Base-by-base conservation (phyloP, 139 green algal species). In the Eudorina sp. region DNA sequence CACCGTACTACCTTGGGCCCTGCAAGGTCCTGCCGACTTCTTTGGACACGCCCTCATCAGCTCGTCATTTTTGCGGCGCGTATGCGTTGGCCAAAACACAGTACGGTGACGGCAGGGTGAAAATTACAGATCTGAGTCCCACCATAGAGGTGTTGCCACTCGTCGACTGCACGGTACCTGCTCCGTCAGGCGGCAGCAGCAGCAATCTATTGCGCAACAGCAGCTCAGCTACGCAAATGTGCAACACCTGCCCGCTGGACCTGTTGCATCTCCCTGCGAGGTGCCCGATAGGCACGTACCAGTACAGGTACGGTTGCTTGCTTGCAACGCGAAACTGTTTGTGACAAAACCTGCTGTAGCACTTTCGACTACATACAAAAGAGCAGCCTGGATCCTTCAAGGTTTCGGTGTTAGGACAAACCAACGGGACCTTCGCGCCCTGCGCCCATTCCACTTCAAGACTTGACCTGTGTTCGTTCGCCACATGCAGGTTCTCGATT, bases 251-350 rank as follows among this genome's bases (percentile, higher is more conserved):
- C 78, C 66, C 78, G 13, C 58, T 85, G 23, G 78, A 85, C 11
- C 19, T 55, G 78, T 55, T 85, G 25, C 78, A 85, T 38, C 5
- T 74, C 55, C 34, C 34, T 19, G 55, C 38, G 9, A 23, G 36
- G 18, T 85, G 78, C 55, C 53, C 55, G 7, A 84, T 84, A 5
- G 89, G 89, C 23, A 72, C 27, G 6, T 92, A 92, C 46, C 46
- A 34, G 3, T 85, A 58, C 78, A 53, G 58, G 53, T 73, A 31
- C 7, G 46, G 36, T n/a, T n/a, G n/a, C n/a, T n/a, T n/a, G n/a
- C n/a, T n/a, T n/a, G n/a, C n/a, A n/a, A n/a, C n/a, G n/a, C n/a
- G n/a, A n/a, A n/a, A n/a, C n/a, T n/a, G n/a, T n/a, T n/a, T n/a
- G n/a, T n/a, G n/a, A n/a, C n/a, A n/a, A n/a, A n/a, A n/a, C n/a